Evolutionary conservation across 768 basidiomycete genomes (phyloP).

Genomic region (Lentinula aciculospora): DNA sequence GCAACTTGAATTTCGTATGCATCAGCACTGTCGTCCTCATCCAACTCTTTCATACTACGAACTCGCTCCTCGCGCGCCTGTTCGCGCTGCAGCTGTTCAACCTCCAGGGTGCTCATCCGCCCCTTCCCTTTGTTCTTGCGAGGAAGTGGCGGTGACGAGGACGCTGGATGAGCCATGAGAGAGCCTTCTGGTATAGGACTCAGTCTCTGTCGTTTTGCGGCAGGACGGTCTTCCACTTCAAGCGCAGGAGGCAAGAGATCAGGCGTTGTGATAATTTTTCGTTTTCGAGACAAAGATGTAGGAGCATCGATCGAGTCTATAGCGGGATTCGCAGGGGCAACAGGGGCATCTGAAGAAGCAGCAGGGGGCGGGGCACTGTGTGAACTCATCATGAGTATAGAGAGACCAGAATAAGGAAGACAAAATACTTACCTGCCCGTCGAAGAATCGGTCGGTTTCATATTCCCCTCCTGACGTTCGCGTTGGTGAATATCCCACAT

Average conservation of each 20-base stretch:
- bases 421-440: background rate
- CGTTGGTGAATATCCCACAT: background rate
- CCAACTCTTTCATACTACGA: background rate
- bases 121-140: slow-evolving; percentile 2
- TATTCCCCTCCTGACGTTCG: background rate
- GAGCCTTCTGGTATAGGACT: background rate
- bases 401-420: background rate
- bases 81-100: background rate
- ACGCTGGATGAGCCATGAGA: background rate
- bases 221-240: background rate
- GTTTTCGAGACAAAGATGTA: background rate
- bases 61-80: background rate
- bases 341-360: background rate
- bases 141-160: background rate
- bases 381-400: background rate
- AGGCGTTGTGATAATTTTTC: background rate
- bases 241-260: background rate
- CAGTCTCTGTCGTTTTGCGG: background rate
- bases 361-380: background rate
- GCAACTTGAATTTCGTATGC: background rate
- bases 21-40: background rate
- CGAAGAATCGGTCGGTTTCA: background rate
- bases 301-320: background rate
- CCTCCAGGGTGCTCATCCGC: background rate
- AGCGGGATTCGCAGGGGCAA: background rate